A percentile compares a stretch with the other conserved stretches of the same genome.
Conservation (phyloP, 2,329 filamentous ascomycete species). For the Metarhizium anisopliae region DNA sequence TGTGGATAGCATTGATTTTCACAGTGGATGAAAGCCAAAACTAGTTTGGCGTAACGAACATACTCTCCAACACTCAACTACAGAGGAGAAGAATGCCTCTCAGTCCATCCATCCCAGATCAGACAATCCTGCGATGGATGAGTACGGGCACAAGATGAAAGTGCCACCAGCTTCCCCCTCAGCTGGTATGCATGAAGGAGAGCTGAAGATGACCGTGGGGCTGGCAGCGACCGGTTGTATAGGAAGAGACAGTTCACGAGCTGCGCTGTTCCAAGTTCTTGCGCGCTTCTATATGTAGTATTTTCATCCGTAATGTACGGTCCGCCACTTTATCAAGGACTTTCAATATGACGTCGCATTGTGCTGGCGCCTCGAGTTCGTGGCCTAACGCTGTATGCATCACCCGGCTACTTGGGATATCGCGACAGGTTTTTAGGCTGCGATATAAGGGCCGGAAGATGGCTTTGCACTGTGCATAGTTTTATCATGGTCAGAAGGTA, state of each 20-base stretch:
- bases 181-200: neutral
- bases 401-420: neutral
- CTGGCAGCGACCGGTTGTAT: neutral
- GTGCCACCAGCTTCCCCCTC: neutral
- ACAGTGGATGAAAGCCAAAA: neutral
- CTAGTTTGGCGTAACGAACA: neutral
- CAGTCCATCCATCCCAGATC: too few species aligned
- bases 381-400: neutral
- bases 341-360: neutral
- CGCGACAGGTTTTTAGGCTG: neutral
- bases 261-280: neutral
- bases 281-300: neutral
- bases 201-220: neutral
- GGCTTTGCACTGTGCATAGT: neutral
- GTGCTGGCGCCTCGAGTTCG: neutral
- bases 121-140: neutral
- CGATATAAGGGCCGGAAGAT: neutral
- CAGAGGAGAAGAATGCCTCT: neutral
- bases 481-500: neutral
- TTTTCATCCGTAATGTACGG: neutral
- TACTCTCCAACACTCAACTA: neutral
- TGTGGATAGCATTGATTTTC: too few species aligned
- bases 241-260: neutral
- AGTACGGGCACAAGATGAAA: neutral
- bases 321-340: neutral